Base-by-base conservation (phyloP, 148 eudicot genomes). In the Fagopyrum esculentum region DNA sequence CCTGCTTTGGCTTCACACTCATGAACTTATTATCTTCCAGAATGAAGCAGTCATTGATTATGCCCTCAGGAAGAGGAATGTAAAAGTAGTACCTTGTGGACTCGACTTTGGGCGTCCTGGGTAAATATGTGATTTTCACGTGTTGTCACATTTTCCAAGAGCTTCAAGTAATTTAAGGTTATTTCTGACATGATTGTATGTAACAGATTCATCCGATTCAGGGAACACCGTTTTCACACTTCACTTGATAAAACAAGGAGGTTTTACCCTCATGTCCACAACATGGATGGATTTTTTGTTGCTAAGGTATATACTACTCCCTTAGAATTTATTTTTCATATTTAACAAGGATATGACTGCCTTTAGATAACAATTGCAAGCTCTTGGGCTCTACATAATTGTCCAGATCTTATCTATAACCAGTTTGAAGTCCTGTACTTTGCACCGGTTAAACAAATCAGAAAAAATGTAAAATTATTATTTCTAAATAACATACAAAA, bases 31-130 rank as follows among this genome's bases (percentile, higher is more conserved):
- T 15, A 45, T 48, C 69, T 57, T 76, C 84, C 97, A 95, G 98
- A 95, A 95, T 83, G 98, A 95, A 89, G 98, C 93, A 54, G 93
- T 95, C 35, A 77, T 95, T 77, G 98, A 95, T 76, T 92, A 95
- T 84, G 97, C 98, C 63, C 96, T 90, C 78, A 90, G 85, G 90
- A 92, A 85, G 83, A 90, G 97, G 81, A 86, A 95, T 81, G 97
- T 95, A 13, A 95, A 92, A 84, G 81, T 95, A 48, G 98, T 95
- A 74, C 86, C 93, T 0, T 92, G 93, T 79, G 98, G 97, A 48
- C 88, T 95, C 29, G 97, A 95, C 78, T 95, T 95, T 82, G 97
- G 96, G 46, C 80, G 87, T 54, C 80, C 84, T 35, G 97, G 98
- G 98, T 95, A 95, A 80, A 77, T 17, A 30, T 64, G 6, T 64